phyloP scores from a whole-genome alignment of 2,329 filamentous ascomycete genomes.

The Coniochaeta sp. region DNA sequence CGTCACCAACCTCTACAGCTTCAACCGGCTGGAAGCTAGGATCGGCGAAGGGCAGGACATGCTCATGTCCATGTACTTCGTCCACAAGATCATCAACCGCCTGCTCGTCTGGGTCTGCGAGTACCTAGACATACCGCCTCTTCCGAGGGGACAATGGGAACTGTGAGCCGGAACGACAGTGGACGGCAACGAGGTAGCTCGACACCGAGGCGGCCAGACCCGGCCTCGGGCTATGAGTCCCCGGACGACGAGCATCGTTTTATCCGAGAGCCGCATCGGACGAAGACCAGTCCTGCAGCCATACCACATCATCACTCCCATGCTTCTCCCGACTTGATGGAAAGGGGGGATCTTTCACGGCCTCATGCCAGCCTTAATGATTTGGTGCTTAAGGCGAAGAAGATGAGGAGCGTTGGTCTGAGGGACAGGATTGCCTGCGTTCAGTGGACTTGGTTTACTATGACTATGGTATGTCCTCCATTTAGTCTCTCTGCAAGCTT shows the following conservation, averaged over 20 bases:
- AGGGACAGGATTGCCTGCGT: conserved; percentile 44
- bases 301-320: not conserved
- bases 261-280: not conserved
- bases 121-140: not conserved
- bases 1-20: not conserved
- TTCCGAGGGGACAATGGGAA: not conserved
- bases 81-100: not conserved
- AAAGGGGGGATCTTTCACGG: not conserved
- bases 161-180: not conserved
- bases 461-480: conserved; percentile 40
- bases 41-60: not conserved
- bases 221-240: not conserved
- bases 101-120: not conserved
- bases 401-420: conserved; percentile 26
- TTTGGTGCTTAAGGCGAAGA: conserved; percentile 6
- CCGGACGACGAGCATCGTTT: not conserved
- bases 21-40: not conserved
- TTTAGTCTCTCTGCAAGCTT: too few species aligned
- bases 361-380: conserved; percentile 8
- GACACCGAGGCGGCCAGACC: not conserved
- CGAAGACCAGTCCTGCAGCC: not conserved
- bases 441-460: conserved; percentile 73
- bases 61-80: not conserved
- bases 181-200: not conserved
- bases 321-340: not conserved